These are phyloP conservation scores for Pythium oligandrum DNA, from an alignment of 352 stramenopile genomes.

Conservation along the genomic window DNA sequence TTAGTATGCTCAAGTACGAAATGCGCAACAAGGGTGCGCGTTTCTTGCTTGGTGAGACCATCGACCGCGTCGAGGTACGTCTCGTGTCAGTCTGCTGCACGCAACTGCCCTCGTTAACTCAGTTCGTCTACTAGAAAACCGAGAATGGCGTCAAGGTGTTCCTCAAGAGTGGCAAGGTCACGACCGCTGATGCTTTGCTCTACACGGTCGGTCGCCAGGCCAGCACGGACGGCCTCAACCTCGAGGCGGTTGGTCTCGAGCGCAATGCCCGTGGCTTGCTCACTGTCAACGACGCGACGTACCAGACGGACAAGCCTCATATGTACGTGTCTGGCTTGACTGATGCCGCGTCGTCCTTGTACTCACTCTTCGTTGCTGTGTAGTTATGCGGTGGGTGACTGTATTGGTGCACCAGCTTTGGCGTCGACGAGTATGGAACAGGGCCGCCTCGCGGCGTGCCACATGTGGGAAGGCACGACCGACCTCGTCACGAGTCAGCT, in stretches of 20 bases:
- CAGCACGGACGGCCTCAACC: constrained; percentile 75
- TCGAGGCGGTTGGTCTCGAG: constrained; percentile 75
- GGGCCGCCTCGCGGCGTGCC: constrained; percentile 70
- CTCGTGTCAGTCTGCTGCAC: not conserved
- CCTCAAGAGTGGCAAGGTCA: constrained; percentile 71
- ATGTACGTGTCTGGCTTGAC: constrained; percentile 37
- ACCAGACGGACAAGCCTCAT: constrained; percentile 79
- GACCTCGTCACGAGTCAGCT: constrained; percentile 64
- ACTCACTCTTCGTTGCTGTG: not conserved
- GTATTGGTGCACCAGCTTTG: constrained; percentile 81
- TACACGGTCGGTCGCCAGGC: constrained; percentile 79
- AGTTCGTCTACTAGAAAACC: constrained; percentile 27
- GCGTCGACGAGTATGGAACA: constrained; percentile 90
- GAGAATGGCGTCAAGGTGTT: constrained; percentile 57
- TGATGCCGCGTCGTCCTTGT: not conserved
- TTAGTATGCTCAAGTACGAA: constrained; percentile 84
- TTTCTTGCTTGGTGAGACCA: constrained; percentile 79
- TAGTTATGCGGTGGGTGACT: constrained; percentile 86
- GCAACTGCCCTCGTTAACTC: too few relatives aligned
- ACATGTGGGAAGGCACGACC: constrained; percentile 75
- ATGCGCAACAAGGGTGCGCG: constrained; percentile 87
- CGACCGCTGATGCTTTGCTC: constrained; percentile 65
- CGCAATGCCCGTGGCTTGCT: constrained; percentile 78
- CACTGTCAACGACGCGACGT: constrained; percentile 77
- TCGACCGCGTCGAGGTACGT: constrained; percentile 62